Base-by-base conservation (phyloP, 495 filamentous ascomycete species). In the Xylaria sp. region DNA sequence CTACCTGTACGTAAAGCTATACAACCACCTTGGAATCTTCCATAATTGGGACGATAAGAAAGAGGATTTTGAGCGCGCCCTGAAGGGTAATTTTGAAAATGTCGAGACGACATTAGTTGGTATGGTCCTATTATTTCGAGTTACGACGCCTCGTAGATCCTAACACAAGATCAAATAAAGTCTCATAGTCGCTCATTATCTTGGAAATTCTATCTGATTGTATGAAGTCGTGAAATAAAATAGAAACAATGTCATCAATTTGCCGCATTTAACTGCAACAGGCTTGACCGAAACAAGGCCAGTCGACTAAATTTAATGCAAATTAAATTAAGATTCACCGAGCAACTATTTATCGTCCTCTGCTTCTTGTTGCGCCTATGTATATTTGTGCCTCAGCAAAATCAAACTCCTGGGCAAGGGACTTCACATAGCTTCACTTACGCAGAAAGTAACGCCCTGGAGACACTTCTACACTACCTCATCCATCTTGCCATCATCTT, bases 31-130 rank as follows among this genome's bases (percentile, higher is more conserved):
- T 71, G 76, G 79, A 35, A 61, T 73, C 29, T 78, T 78, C 24
- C 71, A 72, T 5, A 77, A 81, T 58, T 76, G 71, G 69, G 52
- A 66, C 5, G 76, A 80, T 66, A 71, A 9, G 40, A 63, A 52
- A 48, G 76, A 72, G 55, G 75, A 74, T n/a, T 82, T 84, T 66
- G 82, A 83, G 50, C 67, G 71, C 14, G 71, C 61, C 2, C 66
- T 87, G 70, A 70, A 80, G 21, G 65, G 46, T 43, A 59, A 75
- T 19, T 81, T 79, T 50, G 74, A 70, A 33, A 74, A 78, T 29
- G 80, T 81, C 6, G 73, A 81, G 57, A 75, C 74, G 0, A 69
- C 64, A 53, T 29, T 79, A 9, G 70, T 78, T 46, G 78, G 78
- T 14, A 73, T 73, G 73, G 19, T 33, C 14, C 9, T 69, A 5